These are phyloP conservation scores for Lachnellula subtilissima DNA, from an alignment of 2,329 filamentous ascomycete genomes.

Conservation along the genomic window DNA sequence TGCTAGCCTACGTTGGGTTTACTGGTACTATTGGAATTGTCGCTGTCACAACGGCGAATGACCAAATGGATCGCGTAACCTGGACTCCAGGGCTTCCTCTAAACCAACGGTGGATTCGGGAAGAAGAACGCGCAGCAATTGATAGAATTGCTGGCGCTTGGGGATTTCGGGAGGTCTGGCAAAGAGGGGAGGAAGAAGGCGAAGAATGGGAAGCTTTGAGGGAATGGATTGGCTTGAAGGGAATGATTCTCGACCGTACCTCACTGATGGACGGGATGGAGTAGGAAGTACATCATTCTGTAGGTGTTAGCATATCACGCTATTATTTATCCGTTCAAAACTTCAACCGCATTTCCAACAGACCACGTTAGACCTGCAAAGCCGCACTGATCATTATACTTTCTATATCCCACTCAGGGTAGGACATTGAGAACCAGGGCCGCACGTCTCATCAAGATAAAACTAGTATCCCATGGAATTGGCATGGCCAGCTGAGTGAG, in stretches of 20 bases:
- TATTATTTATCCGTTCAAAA: neutral
- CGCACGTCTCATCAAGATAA: too few species aligned
- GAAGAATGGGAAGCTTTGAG: constrained; percentile 81
- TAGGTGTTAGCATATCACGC: neutral
- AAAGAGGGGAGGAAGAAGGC: constrained; percentile 85
- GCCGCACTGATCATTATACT: neutral
- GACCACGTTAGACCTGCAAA: neutral
- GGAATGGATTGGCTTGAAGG: constrained; percentile 75
- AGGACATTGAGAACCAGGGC: too few species aligned
- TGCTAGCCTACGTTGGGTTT: constrained; percentile 77
- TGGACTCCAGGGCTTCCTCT: constrained; percentile 82
- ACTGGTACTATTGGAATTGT: constrained; percentile 79
- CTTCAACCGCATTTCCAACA: neutral
- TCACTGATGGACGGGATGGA: constrained; percentile 94
- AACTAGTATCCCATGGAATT: too few species aligned
- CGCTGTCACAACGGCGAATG: constrained; percentile 80
- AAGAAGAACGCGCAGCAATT: constrained; percentile 83
- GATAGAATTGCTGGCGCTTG: constrained; percentile 84
- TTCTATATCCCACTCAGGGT: too few species aligned
- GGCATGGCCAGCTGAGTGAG: neutral
- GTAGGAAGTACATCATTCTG: constrained; percentile 32
- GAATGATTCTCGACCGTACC: constrained; percentile 85
- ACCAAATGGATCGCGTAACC: constrained; percentile 90
- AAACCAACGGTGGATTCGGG: constrained; percentile 76
- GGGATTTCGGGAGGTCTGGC: constrained; percentile 79